Conservation (phyloP, 345 rosid genomes). For the Eutrema japonicum region DNA sequence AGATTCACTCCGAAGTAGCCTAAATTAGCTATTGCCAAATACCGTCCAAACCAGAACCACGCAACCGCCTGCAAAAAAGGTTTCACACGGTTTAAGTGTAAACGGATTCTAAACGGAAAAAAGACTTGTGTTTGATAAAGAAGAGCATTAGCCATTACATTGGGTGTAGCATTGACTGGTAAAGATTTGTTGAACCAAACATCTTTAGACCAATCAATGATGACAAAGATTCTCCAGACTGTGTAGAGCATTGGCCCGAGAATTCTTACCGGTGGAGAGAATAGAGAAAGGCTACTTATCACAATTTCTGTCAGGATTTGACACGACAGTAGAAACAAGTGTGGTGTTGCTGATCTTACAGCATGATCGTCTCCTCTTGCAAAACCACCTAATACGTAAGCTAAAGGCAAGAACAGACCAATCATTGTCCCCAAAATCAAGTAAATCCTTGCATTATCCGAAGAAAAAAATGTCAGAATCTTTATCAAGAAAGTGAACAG, state of each 20-base stretch:
- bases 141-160: conserved; percentile 45
- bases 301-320: conserved; percentile 88
- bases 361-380: conserved; percentile 87
- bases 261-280: conserved; percentile 86
- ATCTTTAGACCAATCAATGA: conserved; percentile 67
- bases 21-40: conserved; percentile 60
- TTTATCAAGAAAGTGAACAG: conserved; percentile 14
- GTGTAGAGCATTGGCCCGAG: conserved; percentile 82
- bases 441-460: conserved; percentile 44
- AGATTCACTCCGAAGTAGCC: conserved; percentile 71
- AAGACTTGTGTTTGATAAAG: neutral
- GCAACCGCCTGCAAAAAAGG: conserved; percentile 50
- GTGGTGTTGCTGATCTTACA: conserved; percentile 80
- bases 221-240: conserved; percentile 70
- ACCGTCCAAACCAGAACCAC: conserved; percentile 89
- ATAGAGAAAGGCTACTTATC: conserved; percentile 68
- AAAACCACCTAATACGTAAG: conserved; percentile 87
- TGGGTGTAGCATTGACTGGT: conserved; percentile 51
- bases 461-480: conserved; percentile 1
- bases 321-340: conserved; percentile 78
- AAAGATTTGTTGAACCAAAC: conserved; percentile 74
- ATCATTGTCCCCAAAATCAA: conserved; percentile 67
- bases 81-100: conserved; percentile 30
- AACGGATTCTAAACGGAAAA: neutral
- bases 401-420: conserved; percentile 84